Evolutionary conservation across 2,329 filamentous ascomycete species (phyloP).

Genomic region (Venturia asperata): DNA sequence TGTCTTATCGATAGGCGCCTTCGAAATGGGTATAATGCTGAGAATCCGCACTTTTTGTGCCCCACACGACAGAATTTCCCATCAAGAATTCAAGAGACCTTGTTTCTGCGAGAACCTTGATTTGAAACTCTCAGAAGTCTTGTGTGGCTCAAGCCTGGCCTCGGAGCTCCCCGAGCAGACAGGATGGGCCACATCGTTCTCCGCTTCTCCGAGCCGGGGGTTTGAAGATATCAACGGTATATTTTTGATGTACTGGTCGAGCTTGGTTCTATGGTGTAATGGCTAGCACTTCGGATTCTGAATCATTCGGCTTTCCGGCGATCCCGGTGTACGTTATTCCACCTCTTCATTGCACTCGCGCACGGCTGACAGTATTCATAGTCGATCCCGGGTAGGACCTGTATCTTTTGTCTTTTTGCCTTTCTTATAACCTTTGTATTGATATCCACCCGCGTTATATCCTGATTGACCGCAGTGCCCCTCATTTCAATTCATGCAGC

Average conservation of each 20-base stretch:
- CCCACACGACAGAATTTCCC: neutral
- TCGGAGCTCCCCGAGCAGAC: no score
- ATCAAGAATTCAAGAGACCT: neutral
- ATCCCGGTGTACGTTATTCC: neutral
- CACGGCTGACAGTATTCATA: no score
- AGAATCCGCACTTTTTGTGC: neutral
- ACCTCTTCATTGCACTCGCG: no score
- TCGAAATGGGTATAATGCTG: slow-evolving; percentile 2
- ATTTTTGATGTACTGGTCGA: neutral
- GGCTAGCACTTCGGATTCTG: slow-evolving; percentile 17
- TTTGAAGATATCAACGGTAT: neutral
- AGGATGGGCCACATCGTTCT: neutral
- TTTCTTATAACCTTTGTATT: no score
- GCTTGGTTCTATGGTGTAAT: slow-evolving; percentile 12
- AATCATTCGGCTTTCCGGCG: neutral
- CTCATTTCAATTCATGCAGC: no score
- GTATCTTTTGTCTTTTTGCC: neutral
- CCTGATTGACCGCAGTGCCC: no score
- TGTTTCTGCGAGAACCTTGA: neutral
- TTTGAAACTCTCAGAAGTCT: neutral
- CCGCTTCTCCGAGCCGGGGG: neutral
- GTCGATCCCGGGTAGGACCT: slow-evolving; percentile 14
- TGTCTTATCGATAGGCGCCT: neutral
- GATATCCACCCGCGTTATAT: no score
- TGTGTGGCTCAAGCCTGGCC: no score